These are phyloP conservation scores for Pyrenula massariospora DNA, from an alignment of 495 filamentous ascomycete species.

Conservation along the genomic window DNA sequence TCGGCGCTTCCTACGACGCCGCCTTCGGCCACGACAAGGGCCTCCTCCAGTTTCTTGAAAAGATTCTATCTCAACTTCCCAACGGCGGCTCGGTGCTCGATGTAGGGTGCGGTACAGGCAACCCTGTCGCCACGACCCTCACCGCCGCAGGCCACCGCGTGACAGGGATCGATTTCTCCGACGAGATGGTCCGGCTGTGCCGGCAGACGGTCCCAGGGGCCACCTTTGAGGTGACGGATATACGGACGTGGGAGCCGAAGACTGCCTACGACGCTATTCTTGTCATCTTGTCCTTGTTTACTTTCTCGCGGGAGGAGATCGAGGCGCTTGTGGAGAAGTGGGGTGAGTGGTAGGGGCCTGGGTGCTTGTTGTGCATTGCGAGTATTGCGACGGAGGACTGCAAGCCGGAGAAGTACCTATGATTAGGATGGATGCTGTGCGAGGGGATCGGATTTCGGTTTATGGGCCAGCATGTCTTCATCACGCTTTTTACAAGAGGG, in stretches of 20 bases:
- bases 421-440: constrained; percentile 10
- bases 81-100: constrained; percentile 13
- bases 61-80: constrained; percentile 5
- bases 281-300: constrained; percentile 10
- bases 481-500: constrained; percentile 5
- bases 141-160: constrained; percentile 18
- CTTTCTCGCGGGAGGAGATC: constrained; percentile 6
- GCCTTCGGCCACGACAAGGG: constrained; percentile 17
- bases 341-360: constrained; percentile 9
- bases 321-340: constrained; percentile 6
- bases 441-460: not conserved
- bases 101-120: constrained; percentile 38
- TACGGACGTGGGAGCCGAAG: constrained; percentile 12
- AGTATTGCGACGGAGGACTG: constrained; percentile 5
- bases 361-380: constrained; percentile 3
- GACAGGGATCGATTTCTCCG: constrained; percentile 23
- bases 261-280: constrained; percentile 6
- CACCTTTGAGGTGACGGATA: constrained; percentile 17
- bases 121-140: constrained; percentile 19
- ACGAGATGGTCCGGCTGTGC: constrained; percentile 19
- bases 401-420: constrained; percentile 1
- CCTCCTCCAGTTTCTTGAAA: constrained; percentile 3
- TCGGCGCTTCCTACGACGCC: constrained; percentile 13
- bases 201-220: constrained; percentile 16
- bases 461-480: not conserved